A percentile compares a stretch with the other conserved stretches of the same genome.
These are phyloP conservation scores for Nakazawaea ambrosiae DNA, from an alignment of 805 yeast species.

Conservation along the genomic window DNA sequence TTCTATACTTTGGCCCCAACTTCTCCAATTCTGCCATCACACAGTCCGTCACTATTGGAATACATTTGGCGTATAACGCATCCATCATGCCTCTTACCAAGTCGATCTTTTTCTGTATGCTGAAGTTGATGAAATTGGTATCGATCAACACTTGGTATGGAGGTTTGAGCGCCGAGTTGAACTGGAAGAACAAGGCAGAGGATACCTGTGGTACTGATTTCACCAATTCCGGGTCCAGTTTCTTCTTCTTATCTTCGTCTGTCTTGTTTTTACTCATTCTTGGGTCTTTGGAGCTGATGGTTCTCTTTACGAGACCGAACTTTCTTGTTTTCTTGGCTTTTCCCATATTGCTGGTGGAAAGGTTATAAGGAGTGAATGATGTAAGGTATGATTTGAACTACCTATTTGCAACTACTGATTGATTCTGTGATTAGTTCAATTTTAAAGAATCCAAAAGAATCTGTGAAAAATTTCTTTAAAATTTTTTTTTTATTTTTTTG, in stretches of 20 bases:
- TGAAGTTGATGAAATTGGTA: conserved; percentile 94
- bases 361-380: not conserved
- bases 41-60: conserved; percentile 94
- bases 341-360: conserved; percentile 54
- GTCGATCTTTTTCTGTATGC: conserved; percentile 93
- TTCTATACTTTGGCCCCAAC: conserved; percentile 89
- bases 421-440: no score
- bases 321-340: conserved; percentile 95
- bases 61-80: conserved; percentile 86
- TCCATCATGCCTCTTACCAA: conserved; percentile 97
- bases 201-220: conserved; percentile 87
- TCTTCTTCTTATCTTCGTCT: conserved; percentile 27
- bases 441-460: no score
- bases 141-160: conserved; percentile 95
- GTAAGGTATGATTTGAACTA: no score
- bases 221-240: conserved; percentile 72
- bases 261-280: conserved; percentile 42
- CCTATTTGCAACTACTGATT: no score
- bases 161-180: conserved; percentile 91
- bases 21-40: conserved; percentile 97
- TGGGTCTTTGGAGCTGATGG: conserved; percentile 67
- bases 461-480: no score
- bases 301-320: conserved; percentile 88
- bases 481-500: no score
- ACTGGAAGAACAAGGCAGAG: conserved; percentile 91